Evolutionary conservation across 768 basidiomycete species (phyloP), one percentile per base, ranked within the genome.

Genomic region (Lentinula boryana): DNA sequence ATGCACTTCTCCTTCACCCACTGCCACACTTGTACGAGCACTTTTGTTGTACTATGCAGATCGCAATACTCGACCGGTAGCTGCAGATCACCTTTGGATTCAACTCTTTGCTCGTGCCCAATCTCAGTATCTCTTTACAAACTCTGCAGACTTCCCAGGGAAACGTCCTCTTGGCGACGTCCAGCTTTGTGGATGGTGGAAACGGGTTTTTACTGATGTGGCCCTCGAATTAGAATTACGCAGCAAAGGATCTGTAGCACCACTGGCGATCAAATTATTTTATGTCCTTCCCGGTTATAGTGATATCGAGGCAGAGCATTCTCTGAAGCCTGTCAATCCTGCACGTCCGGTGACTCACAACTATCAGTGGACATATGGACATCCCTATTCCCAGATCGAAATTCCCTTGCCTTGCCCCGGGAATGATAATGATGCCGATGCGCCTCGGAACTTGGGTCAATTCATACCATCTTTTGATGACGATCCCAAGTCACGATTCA

Each of bases 401-500:
- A 83, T 78, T 67, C 78, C 67, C 1, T 69, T 81, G 44, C 82
- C 77, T 41, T 83, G 77, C 67, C 76, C 78, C 13, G 53, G 65
- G 40, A 69, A 68, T 48, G 65, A 65, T 36, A 18, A 16, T 46
- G 57, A 64, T 2, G 64, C 70, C 1, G 72, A 74, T 53, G 66
- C 63, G 44, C 56, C 65, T 64, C 71, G 68, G 32, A 80, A 83
- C 61, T 75, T 95, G 33, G 93, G 90, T 0, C 80, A 85, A 58
- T 82, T 83, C 56, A 88, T 99, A 21, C 97, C 97, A 1, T 88
- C 84, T 59, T 93, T 98, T 69, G 91, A 94, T n/a, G 97, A 99
- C 68, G 95, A 97, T 71, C 95, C 97, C 6, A 98, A 98, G 72
- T 85, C 91, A 60, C 84, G 97, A 16, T 98, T 98, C 71, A 74